Evolutionary conservation across 345 rosid species (phyloP), one percentile per base, ranked within the genome.

Genomic region (Eutrema heterophyllum): DNA sequence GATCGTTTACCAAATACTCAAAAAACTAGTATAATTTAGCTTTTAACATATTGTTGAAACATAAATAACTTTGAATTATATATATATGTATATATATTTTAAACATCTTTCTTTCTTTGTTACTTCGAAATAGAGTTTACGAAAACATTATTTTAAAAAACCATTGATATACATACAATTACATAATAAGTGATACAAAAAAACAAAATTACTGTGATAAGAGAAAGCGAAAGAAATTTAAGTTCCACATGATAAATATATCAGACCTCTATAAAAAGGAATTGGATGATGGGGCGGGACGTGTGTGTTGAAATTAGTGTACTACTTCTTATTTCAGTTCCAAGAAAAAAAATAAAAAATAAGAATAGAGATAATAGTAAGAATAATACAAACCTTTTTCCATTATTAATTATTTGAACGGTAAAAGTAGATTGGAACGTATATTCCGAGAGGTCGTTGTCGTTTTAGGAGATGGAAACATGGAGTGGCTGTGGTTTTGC

Each of bases 401-500:
- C 15, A 43, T 32, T 10, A 54, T 50, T 13, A 36, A 18, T 48
- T 9, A 70, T 13, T 26, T 11, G 74, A 70, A 59, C 50, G 24
- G 48, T 10, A 68, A 33, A 33, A 15, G 44, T 73, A 7, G 58
- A 67, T 57, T 58, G 61, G 48, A 59, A 75, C 10, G 46, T 59
- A 50, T 9, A 43, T 48, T 45, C 51, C 56, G 59, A 76, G 33
- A 55, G 58, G 80, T 76, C 80, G 57, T 58, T 65, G 77, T 77
- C 80, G 50, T 36, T 77, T 70, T 40, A 71, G 40, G 35, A 58
- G 67, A 77, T 48, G 61, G 72, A 58, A 45, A 39, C 53, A 58
- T 70, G 76, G 69, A 81, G 38, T 65, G 86, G 79, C 49, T 83
- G 75, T 65, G 61, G 71, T 74, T 81, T 69, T 56, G 86, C 62